Evolutionary conservation across 2,329 filamentous ascomycete genomes (phyloP), one percentile per base, ranked within the genome.

Genomic region (Rutstroemia sydowiana): DNA sequence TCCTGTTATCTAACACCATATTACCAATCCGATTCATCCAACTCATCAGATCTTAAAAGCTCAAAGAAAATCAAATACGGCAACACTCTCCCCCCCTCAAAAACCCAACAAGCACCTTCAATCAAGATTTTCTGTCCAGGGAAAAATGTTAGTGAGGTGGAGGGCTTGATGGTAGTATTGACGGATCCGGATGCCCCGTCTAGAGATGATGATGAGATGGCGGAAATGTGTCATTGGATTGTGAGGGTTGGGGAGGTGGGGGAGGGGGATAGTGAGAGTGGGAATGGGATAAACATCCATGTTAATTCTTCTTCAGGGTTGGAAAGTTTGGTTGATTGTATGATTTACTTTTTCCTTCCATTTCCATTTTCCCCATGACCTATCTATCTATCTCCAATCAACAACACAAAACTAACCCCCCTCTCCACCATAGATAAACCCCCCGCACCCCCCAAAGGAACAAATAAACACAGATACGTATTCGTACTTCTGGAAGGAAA

Each of bases 131-230:
- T 56, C 21, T 65, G 63, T 51, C 62, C 64, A 6, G 44, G 59
- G 5, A 42, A 55, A 2, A n/a, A n/a, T n/a, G n/a, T n/a, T n/a
- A 30, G 51, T 11, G 36, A 45, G 3, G 60, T 57, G 2, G 56
- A 59, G 36, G 48, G 48, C 16, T 74, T 78, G 53, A 73, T 73
- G 3, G 55, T 81, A 46, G 70, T 72, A 10, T 66, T 81, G 3
- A 80, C 77, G 1, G 78, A 82, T 59, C 78, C 78, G 0, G 78
- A 82, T 63, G 78, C 78, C n/a, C 76, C 75, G 2, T 75, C 71
- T 8, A 71, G 73, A 40, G 65, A 73, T 1, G 63, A 81, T 54
- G 76, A 77, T 1, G 69, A 76, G 50, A 79, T 75, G 76, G 71
- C 69, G 18, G 74, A 82, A 55, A 74, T 81, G 66, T 81, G 77